Conservation (phyloP, 352 stramenopile species). For the Aphanomyces euteiches region DNA sequence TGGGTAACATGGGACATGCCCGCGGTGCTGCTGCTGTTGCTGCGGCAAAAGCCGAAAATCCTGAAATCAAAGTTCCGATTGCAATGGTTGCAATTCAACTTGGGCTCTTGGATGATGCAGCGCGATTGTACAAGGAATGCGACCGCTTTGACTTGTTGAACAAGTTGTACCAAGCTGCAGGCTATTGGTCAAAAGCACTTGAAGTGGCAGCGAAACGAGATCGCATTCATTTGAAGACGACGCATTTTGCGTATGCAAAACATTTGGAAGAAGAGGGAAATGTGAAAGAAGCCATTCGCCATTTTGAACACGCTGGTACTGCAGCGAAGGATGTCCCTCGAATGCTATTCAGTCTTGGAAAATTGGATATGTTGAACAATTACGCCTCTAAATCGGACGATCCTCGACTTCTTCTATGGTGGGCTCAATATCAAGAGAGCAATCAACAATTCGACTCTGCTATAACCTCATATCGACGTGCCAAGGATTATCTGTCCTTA, state of each 20-base stretch:
- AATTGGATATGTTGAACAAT: slow-evolving; percentile 86
- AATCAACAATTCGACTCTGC: slow-evolving; percentile 84
- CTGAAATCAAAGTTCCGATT: slow-evolving; percentile 77
- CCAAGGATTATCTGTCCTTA: slow-evolving; percentile 85
- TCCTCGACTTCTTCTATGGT: slow-evolving; percentile 87
- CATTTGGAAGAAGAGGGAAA: slow-evolving; percentile 88
- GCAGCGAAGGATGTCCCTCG: slow-evolving; percentile 88
- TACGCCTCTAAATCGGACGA: slow-evolving; percentile 89
- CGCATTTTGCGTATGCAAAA: slow-evolving; percentile 83
- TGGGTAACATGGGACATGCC: slow-evolving; percentile 93
- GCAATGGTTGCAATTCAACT: slow-evolving; percentile 92
- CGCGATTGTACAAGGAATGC: slow-evolving; percentile 88
- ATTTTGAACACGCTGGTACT: slow-evolving; percentile 88
- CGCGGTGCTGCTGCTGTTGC: slow-evolving; percentile 87
- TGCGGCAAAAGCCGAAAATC: slow-evolving; percentile 40
- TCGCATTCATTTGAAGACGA: slow-evolving; percentile 89
- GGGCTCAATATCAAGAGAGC: slow-evolving; percentile 91
- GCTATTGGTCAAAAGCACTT: slow-evolving; percentile 89
- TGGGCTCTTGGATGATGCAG: slow-evolving; percentile 87
- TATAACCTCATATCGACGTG: slow-evolving; percentile 83
- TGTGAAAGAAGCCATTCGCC: slow-evolving; percentile 86
- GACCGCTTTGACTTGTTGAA: slow-evolving; percentile 91
- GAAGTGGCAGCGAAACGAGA: slow-evolving; percentile 85
- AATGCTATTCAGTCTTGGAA: slow-evolving; percentile 89
- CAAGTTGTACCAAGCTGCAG: slow-evolving; percentile 85